A percentile compares a stretch with the other conserved stretches of the same genome.
phyloP scores from a whole-genome alignment of 805 yeast species.

The Schwanniomyces pseudopolymorphus region DNA sequence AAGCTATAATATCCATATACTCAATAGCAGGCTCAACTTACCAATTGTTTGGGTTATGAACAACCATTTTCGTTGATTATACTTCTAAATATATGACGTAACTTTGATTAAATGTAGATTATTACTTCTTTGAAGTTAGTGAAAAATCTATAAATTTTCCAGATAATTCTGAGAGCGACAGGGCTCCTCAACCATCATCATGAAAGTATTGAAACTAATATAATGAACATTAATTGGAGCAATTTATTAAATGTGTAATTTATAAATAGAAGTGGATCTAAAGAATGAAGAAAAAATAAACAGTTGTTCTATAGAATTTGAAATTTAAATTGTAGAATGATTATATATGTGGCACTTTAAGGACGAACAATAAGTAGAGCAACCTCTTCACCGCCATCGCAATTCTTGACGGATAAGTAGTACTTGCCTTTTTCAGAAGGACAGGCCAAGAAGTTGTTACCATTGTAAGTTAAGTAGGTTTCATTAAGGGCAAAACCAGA shows the following conservation, averaged over 20 bases:
- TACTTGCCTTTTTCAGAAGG: constrained; percentile 25
- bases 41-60: constrained; percentile 72
- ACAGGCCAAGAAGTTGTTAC: constrained; percentile 38
- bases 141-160: background rate
- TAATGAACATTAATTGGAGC: too few relatives aligned
- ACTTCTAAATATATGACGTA: background rate
- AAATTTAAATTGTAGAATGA: background rate
- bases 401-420: constrained; percentile 25
- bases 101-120: background rate
- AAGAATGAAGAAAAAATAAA: background rate
- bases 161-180: background rate
- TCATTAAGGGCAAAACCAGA: constrained; percentile 38
- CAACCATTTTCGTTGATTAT: constrained; percentile 46
- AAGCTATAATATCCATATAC: background rate
- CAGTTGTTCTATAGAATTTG: background rate
- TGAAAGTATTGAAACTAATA: too few relatives aligned
- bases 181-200: constrained; percentile 1
- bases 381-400: constrained; percentile 29
- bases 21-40: constrained; percentile 22
- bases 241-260: too few relatives aligned
- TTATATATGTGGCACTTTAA: background rate
- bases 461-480: constrained; percentile 36
- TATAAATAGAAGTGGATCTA: background rate
- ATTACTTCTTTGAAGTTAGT: background rate
- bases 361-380: constrained; percentile 4